phyloP scores from a whole-genome alignment of 495 filamentous ascomycete species.

The Bathelium albidoporum region DNA sequence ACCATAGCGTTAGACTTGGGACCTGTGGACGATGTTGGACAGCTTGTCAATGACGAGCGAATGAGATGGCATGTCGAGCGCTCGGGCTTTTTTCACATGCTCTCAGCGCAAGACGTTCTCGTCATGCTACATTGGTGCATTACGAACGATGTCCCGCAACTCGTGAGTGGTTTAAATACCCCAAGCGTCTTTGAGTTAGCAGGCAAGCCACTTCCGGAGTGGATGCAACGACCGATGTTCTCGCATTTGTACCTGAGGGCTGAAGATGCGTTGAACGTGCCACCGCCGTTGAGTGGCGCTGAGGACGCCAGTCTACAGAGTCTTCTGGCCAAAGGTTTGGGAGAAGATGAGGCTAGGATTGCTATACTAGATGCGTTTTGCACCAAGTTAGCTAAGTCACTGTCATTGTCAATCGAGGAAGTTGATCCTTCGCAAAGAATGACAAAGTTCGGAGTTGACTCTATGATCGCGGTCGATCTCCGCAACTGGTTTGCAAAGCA shows the following conservation, averaged over 20 bases:
- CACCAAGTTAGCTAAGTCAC: not conserved
- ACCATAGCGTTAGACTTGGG: slow-evolving; percentile 8
- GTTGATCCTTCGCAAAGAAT: not conserved
- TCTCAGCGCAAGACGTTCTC: not conserved
- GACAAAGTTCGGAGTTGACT: not conserved
- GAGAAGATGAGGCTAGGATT: not conserved
- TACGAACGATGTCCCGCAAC: not conserved
- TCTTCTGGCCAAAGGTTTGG: not conserved
- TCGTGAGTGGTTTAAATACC: not conserved
- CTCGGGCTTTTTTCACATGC: not conserved
- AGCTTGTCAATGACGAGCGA: not conserved
- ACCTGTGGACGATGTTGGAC: slow-evolving; percentile 6
- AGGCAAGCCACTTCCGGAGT: not conserved
- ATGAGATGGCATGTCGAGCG: not conserved
- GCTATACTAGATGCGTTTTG: not conserved
- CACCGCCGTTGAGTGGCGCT: not conserved
- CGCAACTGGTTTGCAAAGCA: not conserved
- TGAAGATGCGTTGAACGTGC: not conserved
- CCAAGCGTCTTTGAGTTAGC: not conserved
- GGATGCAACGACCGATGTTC: not conserved
- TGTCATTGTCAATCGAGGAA: not conserved
- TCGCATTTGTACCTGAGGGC: not conserved
- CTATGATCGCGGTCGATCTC: not conserved
- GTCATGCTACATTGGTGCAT: not conserved
- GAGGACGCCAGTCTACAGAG: not conserved